A percentile compares a stretch with the other conserved stretches of the same genome.
Conservation (phyloP, 1,284 basidiomycete genomes). For the Ganoderma lingzhi region DNA sequence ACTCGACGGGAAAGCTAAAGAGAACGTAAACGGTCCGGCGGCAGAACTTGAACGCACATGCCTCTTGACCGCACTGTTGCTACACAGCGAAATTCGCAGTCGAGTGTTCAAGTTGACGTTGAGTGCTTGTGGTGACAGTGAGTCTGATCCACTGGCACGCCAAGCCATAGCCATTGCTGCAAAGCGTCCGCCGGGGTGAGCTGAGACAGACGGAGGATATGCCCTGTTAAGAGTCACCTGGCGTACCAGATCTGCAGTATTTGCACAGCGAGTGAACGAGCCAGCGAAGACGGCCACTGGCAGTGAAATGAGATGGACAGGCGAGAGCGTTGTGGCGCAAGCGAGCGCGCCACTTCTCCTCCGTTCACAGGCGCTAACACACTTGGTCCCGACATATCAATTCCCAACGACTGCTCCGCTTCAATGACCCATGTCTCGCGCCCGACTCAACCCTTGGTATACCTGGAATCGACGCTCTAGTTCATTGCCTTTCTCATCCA, state of each 20-base stretch:
- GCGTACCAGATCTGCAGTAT: not conserved
- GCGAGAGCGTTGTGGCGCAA: not conserved
- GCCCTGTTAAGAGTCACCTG: not conserved
- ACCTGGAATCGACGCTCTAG: too few species aligned
- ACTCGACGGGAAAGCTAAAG: not conserved
- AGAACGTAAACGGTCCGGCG: slow-evolving; percentile 5
- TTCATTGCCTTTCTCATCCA: too few species aligned
- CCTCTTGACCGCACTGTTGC: not conserved
- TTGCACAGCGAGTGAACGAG: not conserved
- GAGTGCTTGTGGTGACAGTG: too few species aligned
- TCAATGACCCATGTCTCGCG: too few species aligned
- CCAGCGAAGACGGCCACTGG: too few species aligned
- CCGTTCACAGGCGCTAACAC: too few species aligned
- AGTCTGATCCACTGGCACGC: too few species aligned
- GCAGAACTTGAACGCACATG: not conserved
- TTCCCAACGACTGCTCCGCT: too few species aligned
- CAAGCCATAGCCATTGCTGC: too few species aligned
- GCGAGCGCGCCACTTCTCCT: not conserved
- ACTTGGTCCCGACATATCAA: too few species aligned
- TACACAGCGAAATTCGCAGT: not conserved
- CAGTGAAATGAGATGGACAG: not conserved
- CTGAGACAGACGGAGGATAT: not conserved
- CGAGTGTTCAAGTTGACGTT: too few species aligned
- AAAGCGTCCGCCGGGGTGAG: not conserved
- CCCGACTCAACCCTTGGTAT: too few species aligned